Evolutionary conservation across 2,329 filamentous ascomycete species (phyloP), one percentile per base, ranked within the genome.

Genomic region (Trichoderma asperellum): DNA sequence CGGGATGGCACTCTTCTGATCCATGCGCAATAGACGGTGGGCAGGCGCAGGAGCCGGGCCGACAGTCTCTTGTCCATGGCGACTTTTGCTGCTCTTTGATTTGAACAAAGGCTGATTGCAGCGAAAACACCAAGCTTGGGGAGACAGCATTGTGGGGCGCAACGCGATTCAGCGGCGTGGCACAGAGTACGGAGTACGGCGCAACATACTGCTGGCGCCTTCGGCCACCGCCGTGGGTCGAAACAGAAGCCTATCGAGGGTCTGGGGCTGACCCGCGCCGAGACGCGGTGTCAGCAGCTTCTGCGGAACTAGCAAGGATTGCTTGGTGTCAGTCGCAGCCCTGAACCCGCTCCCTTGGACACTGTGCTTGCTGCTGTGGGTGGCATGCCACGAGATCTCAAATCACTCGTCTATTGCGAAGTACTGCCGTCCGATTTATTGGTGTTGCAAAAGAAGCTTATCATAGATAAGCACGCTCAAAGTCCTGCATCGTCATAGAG

Each of bases 231-330:
- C 68, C 68, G 68, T 68, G 47, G 63, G 56, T 67, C 40, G 43
- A 59, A 53, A 27, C 29, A 58, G 68, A 55, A 40, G 59, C 59
- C 53, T 58, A 63, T 70, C 64, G 64, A 68, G 56, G 63, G 68
- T 70, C 68, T 70, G 68, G 63, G 68, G 64, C 68, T 68, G 63
- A 59, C 60, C 68, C 60, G 68, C 68, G 40, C 52, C 53, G 61
- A 64, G 60, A 65, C 56, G 55, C 53, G 53, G 53, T 59, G 68
- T 69, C 68, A 69, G 68, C 68, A 69, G 61, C 61, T 67, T 67
- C 64, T 62, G 59, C 66, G 58, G 37, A 52, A 68, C 66, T 65
- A 66, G 62, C 68, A 69, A 27, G 68, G 68, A 53, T 65, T 55
- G 68, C 16, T 47, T 69, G 60, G 58, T 52, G 55, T 63, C 43